Percentiles rank a stretch among this genome's conserved stretches.
Evolutionary conservation across 768 basidiomycete species (phyloP).

Genomic region (Suillus cothurnatus): DNA sequence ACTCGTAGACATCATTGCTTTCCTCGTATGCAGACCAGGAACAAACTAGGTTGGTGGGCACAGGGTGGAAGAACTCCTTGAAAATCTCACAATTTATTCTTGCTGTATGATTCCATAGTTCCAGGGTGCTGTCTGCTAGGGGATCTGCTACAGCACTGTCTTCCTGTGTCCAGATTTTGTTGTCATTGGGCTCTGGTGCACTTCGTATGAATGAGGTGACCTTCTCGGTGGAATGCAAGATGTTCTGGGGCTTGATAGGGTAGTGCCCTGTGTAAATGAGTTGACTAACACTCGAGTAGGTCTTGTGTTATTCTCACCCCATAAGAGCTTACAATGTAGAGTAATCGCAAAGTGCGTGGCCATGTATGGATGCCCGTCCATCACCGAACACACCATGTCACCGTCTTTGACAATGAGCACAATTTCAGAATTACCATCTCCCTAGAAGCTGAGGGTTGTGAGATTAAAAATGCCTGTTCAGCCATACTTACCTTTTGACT

Average conservation of each 20-base stretch:
- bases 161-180: conserved; percentile 59
- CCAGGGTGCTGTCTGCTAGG: conserved; percentile 57
- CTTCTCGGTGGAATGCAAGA: conserved; percentile 41
- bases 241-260: conserved; percentile 72
- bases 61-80: conserved; percentile 83
- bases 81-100: conserved; percentile 82
- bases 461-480: neutral
- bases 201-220: conserved; percentile 72
- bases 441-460: conserved; percentile 41
- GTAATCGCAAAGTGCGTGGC: conserved; percentile 83
- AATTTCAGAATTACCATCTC: conserved; percentile 95
- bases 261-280: conserved; percentile 69
- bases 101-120: conserved; percentile 74
- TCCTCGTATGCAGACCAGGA: conserved; percentile 81
- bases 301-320: conserved; percentile 48
- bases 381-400: conserved; percentile 70
- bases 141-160: conserved; percentile 81
- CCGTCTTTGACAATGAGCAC: conserved; percentile 89
- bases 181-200: conserved; percentile 68
- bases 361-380: conserved; percentile 76
- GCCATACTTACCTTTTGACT: conserved; percentile 62
- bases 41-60: conserved; percentile 81
- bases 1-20: conserved; percentile 23
- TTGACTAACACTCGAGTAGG: conserved; percentile 11
- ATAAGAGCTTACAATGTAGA: conserved; percentile 80